Evolutionary conservation across 331 rosid species (phyloP).

Genomic region (Spiraea crenata): DNA sequence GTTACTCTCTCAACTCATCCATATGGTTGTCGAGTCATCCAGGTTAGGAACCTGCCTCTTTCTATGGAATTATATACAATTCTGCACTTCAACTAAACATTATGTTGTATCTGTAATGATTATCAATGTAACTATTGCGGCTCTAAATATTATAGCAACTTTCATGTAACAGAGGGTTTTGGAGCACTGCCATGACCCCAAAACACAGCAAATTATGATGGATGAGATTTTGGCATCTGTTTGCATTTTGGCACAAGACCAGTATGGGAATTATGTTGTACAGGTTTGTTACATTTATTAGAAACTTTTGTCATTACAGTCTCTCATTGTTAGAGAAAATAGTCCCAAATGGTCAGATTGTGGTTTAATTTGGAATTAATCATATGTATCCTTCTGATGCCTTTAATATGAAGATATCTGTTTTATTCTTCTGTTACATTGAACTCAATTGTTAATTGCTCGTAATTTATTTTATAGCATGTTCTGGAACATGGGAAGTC

Average conservation of each 20-base stretch:
- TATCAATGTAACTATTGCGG: neutral
- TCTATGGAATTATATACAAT: neutral
- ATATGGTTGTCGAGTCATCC: conserved; percentile 56
- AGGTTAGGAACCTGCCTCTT: conserved; percentile 26
- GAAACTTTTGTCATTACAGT: neutral
- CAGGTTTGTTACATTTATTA: conserved; percentile 38
- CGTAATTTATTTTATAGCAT: conserved; percentile 31
- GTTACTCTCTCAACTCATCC: conserved; percentile 59
- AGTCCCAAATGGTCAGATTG: neutral
- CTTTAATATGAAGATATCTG: neutral
- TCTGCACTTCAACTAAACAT: neutral
- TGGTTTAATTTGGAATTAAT: neutral
- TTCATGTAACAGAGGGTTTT: conserved; percentile 42
- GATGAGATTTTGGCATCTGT: conserved; percentile 50
- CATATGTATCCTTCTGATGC: neutral
- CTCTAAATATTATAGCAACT: neutral
- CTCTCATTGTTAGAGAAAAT: neutral
- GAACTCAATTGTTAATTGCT: neutral
- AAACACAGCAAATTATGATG: conserved; percentile 50
- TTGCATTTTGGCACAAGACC: conserved; percentile 56
- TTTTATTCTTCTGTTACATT: neutral
- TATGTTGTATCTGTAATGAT: neutral
- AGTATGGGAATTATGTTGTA: conserved; percentile 56
- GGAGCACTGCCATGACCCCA: conserved; percentile 49
- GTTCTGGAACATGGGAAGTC: conserved; percentile 54